Percentiles rank a stretch among this genome's conserved stretches.
Conservation (phyloP, 139 green algal species). For the Chlorella sp. region DNA sequence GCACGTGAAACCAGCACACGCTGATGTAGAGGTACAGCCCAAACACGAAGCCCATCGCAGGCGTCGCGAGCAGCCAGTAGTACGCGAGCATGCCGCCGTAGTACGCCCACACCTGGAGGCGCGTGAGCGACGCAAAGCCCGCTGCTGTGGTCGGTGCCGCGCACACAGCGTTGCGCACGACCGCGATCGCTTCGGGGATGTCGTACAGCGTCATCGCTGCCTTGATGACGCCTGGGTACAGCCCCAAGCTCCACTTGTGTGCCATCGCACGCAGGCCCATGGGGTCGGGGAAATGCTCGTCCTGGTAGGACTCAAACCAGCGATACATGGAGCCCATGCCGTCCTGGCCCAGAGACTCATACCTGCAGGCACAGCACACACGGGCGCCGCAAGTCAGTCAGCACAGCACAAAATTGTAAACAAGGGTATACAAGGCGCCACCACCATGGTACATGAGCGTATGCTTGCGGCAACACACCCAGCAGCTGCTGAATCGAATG, state of each 20-base stretch:
- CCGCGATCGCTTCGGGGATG: constrained; percentile 74
- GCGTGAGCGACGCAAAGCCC: constrained; percentile 4
- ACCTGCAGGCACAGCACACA: too few relatives aligned
- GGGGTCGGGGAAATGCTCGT: constrained; percentile 78
- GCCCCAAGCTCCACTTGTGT: constrained; percentile 42
- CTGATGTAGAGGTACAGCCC: constrained; percentile 79
- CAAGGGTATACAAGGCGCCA: too few relatives aligned
- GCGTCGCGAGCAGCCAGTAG: constrained; percentile 87
- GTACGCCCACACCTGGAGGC: constrained; percentile 54
- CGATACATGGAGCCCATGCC: too few relatives aligned
- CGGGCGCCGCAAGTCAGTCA: too few relatives aligned
- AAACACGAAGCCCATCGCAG: constrained; percentile 74
- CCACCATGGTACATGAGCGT: too few relatives aligned
- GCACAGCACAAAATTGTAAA: too few relatives aligned
- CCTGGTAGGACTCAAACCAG: constrained; percentile 76
- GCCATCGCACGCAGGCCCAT: constrained; percentile 51
- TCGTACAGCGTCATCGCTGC: constrained; percentile 74
- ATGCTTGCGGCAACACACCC: too few relatives aligned
- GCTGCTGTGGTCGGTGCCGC: constrained; percentile 41
- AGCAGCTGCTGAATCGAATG: too few relatives aligned
- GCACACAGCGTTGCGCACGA: constrained; percentile 62
- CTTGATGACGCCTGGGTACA: constrained; percentile 72
- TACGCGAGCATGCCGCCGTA: constrained; percentile 81
- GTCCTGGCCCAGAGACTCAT: constrained; percentile 60
- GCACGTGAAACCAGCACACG: constrained; percentile 63